Evolutionary conservation across 495 filamentous ascomycete species (phyloP), one percentile per base, ranked within the genome.

Genomic region (Xylaria bambusicola): DNA sequence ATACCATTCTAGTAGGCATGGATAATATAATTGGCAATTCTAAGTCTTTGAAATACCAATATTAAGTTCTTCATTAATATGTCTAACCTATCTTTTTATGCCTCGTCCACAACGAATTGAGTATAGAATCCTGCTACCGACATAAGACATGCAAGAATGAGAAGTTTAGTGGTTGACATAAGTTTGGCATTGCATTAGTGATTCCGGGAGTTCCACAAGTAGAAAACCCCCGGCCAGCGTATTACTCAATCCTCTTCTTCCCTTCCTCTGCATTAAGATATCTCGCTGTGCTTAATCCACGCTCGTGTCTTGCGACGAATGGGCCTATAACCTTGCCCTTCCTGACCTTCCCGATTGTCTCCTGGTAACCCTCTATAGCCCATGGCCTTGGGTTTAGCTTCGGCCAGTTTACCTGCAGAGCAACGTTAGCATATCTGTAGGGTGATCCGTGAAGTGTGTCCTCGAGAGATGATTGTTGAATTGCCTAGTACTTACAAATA

Each of bases 161-260:
- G 15, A 13, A 6, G 3, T 13, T 38, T 3, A 13, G 7, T 38
- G 6, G 15, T 38, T 38, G 36, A 38, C 5, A 38, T 9, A 15
- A 38, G 36, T 15, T 10, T 15, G 15, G 15, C 8, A 3, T 8
- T 6, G 36, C 29, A 6, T 38, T 13, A 3, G 13, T 38, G 15
- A 6, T 38, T 41, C 9, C 6, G 40, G 40, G 13, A 29, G 12
- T 13, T 38, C 15, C 38, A 29, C 31, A 21, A 13, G 18, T 45
- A 46, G 17, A 20, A 17, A 23, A 23, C 33, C 24, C 21, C 12
- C n/a, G 18, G 54, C 12, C 17, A 1, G n/a, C 21, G 21, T 13
- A 6, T 60, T 73, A 96, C 70, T 97, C 92, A 62, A 94, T 91
- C 75, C 93, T 89, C 78, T 96, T 97, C 81, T 98, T 98, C 17